phyloP scores from a whole-genome alignment of 2,329 filamentous ascomycete species.

The Pestalotiopsis sp. region DNA sequence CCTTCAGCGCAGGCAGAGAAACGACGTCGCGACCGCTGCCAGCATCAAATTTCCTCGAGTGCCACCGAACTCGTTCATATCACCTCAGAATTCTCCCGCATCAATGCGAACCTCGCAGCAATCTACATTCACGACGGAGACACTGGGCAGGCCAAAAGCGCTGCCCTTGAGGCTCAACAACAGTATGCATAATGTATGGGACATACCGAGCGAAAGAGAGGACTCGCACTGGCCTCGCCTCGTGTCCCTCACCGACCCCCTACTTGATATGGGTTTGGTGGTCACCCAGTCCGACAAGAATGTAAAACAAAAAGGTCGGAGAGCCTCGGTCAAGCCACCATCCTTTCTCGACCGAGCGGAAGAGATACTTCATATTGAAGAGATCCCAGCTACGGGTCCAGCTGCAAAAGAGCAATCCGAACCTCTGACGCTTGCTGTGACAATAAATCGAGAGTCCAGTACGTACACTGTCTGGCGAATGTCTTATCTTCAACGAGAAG shows the following conservation, averaged over 20 bases:
- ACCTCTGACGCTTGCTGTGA: conserved; percentile 73
- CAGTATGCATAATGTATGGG: conserved; percentile 60
- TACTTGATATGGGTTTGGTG: conserved; percentile 82
- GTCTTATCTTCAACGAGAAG: conserved; percentile 71
- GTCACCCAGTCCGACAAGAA: conserved; percentile 58
- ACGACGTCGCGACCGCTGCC: conserved; percentile 49
- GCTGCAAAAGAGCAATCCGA: conserved; percentile 34
- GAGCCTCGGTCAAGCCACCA: conserved; percentile 40
- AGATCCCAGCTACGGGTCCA: conserved; percentile 56
- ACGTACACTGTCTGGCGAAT: conserved; percentile 85
- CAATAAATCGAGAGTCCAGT: conserved; percentile 73
- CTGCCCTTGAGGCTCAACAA: conserved; percentile 52
- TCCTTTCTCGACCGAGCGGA: conserved; percentile 72
- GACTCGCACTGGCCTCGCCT: conserved; percentile 70
- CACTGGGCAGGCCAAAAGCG: conserved; percentile 54
- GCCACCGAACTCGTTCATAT: conserved; percentile 82
- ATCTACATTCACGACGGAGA: conserved; percentile 57
- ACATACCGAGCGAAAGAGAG: conserved; percentile 49
- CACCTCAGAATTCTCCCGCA: conserved; percentile 61
- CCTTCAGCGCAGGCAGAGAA: conserved; percentile 74
- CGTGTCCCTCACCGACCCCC: conserved; percentile 81
- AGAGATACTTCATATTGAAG: conserved; percentile 80
- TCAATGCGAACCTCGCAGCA: conserved; percentile 48
- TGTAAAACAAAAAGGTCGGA: conserved; percentile 36
- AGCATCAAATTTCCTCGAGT: conserved; percentile 60